Evolutionary conservation across 2,329 filamentous ascomycete species (phyloP).

Genomic region (Hypoxylon sp.): DNA sequence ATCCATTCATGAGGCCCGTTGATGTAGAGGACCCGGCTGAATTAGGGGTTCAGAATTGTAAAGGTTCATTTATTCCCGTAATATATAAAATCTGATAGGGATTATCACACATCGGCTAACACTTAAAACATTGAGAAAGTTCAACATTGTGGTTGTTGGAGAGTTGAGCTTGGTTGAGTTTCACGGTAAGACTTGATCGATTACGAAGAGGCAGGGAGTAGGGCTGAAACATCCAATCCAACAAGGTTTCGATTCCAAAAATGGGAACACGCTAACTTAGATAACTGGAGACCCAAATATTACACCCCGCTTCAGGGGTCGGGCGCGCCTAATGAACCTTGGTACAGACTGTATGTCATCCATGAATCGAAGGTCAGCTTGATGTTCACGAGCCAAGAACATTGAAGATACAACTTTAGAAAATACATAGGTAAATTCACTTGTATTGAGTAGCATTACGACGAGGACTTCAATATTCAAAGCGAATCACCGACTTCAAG

Average conservation of each 20-base stretch:
- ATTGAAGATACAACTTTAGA: too few species aligned
- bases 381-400: neutral
- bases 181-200: constrained; percentile 20
- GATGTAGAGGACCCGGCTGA: constrained; percentile 38
- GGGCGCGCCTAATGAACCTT: constrained; percentile 28
- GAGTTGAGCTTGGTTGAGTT: constrained; percentile 25
- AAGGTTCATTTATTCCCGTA: constrained; percentile 41
- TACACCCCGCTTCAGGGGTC: constrained; percentile 23
- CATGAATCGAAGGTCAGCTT: neutral
- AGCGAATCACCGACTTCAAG: constrained; percentile 32
- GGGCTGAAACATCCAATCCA: constrained; percentile 41
- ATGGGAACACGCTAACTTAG: constrained; percentile 26
- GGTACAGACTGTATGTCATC: constrained; percentile 1
- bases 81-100: constrained; percentile 14
- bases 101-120: neutral
- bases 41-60: constrained; percentile 19
- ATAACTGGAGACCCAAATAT: neutral
- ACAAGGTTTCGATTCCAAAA: constrained; percentile 36
- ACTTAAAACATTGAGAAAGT: neutral
- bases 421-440: constrained; percentile 7
- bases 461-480: constrained; percentile 7
- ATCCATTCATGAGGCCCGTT: constrained; percentile 50
- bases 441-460: neutral
- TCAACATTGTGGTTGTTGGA: constrained; percentile 19
- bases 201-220: constrained; percentile 22